A percentile compares a stretch with the other conserved stretches of the same genome.
Evolutionary conservation across 2,329 filamentous ascomycete genomes (phyloP).

Genomic region (Emergomyces orientalis): DNA sequence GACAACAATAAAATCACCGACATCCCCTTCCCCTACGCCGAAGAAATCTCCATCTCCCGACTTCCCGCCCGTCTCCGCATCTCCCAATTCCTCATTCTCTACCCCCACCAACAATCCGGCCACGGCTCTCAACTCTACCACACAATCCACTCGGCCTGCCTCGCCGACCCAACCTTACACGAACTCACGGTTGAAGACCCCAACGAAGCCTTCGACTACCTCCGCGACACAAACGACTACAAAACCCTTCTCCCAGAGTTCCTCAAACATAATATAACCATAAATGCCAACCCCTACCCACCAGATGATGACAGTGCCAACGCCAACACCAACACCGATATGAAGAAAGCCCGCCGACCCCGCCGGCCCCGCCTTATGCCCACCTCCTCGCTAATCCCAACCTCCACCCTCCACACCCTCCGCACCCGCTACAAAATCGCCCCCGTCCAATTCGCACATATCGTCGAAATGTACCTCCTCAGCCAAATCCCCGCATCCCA

Average conservation of each 20-base stretch:
- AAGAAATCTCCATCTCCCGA: conserved; percentile 42
- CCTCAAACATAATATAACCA: conserved; percentile 38
- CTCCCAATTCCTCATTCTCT: conserved; percentile 86
- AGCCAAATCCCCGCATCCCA: conserved; percentile 44
- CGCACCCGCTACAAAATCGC: conserved; percentile 49
- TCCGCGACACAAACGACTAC: conserved; percentile 55
- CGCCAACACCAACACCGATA: neutral
- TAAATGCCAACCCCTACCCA: conserved; percentile 37
- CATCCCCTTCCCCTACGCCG: conserved; percentile 37
- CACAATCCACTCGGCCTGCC: conserved; percentile 62
- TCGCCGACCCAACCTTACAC: conserved; percentile 56
- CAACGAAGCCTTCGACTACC: conserved; percentile 58
- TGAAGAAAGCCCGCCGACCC: conserved; percentile 19
- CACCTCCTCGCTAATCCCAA: conserved; percentile 48
- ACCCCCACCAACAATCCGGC: conserved; percentile 72
- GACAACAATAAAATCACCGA: conserved; percentile 31
- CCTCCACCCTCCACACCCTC: conserved; percentile 41
- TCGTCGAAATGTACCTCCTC: conserved; percentile 55
- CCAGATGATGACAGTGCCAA: conserved; percentile 19
- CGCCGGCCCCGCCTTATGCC: conserved; percentile 34
- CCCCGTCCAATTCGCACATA: conserved; percentile 51
- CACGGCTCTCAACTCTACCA: conserved; percentile 75
- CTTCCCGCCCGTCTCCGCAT: conserved; percentile 73
- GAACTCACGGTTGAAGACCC: conserved; percentile 94
- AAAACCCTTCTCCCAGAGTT: conserved; percentile 46